Conservation (phyloP, 2,329 filamentous ascomycete genomes). For the Graphium sp. region DNA sequence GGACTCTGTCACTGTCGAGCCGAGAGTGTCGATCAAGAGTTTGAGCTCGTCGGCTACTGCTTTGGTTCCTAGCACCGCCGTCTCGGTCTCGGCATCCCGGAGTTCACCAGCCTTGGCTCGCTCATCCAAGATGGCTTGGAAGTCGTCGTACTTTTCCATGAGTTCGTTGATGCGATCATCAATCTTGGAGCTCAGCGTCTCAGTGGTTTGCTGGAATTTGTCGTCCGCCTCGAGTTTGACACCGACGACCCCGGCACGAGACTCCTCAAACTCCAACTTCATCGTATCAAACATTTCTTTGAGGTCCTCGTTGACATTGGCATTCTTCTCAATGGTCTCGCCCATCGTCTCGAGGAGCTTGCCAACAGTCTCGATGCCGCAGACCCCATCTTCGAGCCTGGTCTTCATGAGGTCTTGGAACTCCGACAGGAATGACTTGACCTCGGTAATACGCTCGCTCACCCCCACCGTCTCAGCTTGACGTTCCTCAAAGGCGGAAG, state of each 20-base stretch:
- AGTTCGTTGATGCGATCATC: slow-evolving; percentile 58
- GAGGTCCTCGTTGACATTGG: slow-evolving; percentile 41
- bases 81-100: slow-evolving; percentile 54
- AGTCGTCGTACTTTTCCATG: slow-evolving; percentile 75
- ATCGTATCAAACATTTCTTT: slow-evolving; percentile 60
- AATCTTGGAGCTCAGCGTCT: slow-evolving; percentile 35
- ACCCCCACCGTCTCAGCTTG: slow-evolving; percentile 70
- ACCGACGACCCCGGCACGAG: slow-evolving; percentile 62
- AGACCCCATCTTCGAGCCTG: slow-evolving; percentile 60
- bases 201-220: slow-evolving; percentile 45
- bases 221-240: slow-evolving; percentile 73
- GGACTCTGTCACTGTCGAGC: slow-evolving; percentile 62
- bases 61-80: slow-evolving; percentile 60
- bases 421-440: slow-evolving; percentile 62
- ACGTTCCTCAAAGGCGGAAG: slow-evolving; percentile 67
- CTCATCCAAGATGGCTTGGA: slow-evolving; percentile 57
- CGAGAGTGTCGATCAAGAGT: slow-evolving; percentile 69
- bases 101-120: slow-evolving; percentile 59
- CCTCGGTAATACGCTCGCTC: slow-evolving; percentile 59
- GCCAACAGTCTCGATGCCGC: slow-evolving; percentile 55
- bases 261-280: slow-evolving; percentile 75
- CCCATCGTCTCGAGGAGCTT: slow-evolving; percentile 51
- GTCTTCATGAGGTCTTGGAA: slow-evolving; percentile 61
- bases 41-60: slow-evolving; percentile 75
- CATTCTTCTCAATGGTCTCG: slow-evolving; percentile 42